Base-by-base conservation (phyloP, 208 protist species). In the Strigomonas culicis region DNA sequence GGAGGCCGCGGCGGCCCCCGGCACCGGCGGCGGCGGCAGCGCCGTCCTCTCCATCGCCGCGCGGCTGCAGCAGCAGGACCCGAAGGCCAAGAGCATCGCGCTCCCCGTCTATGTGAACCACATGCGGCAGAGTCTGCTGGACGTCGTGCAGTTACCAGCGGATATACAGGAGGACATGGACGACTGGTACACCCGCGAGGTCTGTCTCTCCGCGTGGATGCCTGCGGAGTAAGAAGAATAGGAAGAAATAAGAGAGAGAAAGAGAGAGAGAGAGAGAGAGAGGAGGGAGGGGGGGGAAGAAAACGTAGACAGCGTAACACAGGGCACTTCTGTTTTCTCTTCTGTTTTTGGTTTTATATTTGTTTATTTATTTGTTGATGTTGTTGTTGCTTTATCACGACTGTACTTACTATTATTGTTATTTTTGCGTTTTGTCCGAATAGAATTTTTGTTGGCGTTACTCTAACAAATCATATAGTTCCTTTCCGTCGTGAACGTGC, bases 31-130 rank as follows among this genome's bases (percentile, higher is more conserved):
- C 41, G 31, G 43, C 36, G 44, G 66, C 19, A 66, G 71, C 24
- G 75, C 76, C 43, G 66, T 74, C 19, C 34, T 72, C 0, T 59
- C 59, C 17, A 47, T 62, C 4, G 28, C 43, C 1, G 49, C 27
- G 51, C 69, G 67, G 2, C 52, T 87, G 7, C 47, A 63, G 6
- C 68, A 62, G 19, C 79, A 86, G 25, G 59, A 75, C 15, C 31
- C 57, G 27, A 53, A 52, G 1, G 28, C 59, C 34, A 51, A 56
- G 53, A 58, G 50, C 7, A 49, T 88, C 0, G 67, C 78, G 1
- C 63, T 96, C 34, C 95, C 95, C 11, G 65, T 98, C 19, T 98
- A 98, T 71, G 78, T 91, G 17, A 96, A 82, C 27, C 69, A 73
- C 21, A 67, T 78, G 11, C 87, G 92, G 0, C 74, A 83, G 31